A percentile compares a stretch with the other conserved stretches of the same genome.
These are phyloP conservation scores for Sarocladium oryzae DNA, from an alignment of 2,329 filamentous ascomycete species.

Conservation along the genomic window DNA sequence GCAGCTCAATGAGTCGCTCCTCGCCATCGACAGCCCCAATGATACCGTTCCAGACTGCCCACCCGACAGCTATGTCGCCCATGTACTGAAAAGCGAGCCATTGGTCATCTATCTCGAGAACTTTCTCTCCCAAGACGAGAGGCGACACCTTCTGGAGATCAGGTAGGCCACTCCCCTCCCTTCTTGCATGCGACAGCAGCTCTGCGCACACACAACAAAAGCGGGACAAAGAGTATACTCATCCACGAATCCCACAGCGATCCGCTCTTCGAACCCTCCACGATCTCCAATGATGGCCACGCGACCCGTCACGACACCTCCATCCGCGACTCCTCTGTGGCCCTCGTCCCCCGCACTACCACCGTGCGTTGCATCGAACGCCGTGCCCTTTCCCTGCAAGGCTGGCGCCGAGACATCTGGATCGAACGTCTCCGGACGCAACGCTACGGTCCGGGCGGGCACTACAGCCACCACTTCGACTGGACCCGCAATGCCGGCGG, in stretches of 20 bases:
- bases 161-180: slow-evolving; percentile 29
- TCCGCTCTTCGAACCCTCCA: slow-evolving; percentile 43
- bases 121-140: slow-evolving; percentile 40
- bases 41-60: slow-evolving; percentile 30
- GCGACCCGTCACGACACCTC: slow-evolving; percentile 32
- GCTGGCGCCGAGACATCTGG: slow-evolving; percentile 47
- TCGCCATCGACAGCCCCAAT: slow-evolving; percentile 39
- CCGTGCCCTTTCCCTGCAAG: slow-evolving; percentile 41
- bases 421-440: slow-evolving; percentile 47
- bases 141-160: slow-evolving; percentile 40
- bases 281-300: slow-evolving; percentile 41
- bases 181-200: no score
- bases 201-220: no score
- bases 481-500: slow-evolving; percentile 37
- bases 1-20: slow-evolving; percentile 41
- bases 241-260: slow-evolving; percentile 25
- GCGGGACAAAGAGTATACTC: no score
- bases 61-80: slow-evolving; percentile 36
- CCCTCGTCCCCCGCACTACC: slow-evolving; percentile 41
- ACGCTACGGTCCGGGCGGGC: slow-evolving; percentile 38
- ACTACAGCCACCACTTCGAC: slow-evolving; percentile 50
- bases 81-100: slow-evolving; percentile 42
- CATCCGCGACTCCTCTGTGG: slow-evolving; percentile 46
- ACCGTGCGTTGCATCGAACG: slow-evolving; percentile 40
- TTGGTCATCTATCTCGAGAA: slow-evolving; percentile 48